Evolutionary conservation across 2,329 filamentous ascomycete species (phyloP).

Genomic region (Cladorrhinum sp.): DNA sequence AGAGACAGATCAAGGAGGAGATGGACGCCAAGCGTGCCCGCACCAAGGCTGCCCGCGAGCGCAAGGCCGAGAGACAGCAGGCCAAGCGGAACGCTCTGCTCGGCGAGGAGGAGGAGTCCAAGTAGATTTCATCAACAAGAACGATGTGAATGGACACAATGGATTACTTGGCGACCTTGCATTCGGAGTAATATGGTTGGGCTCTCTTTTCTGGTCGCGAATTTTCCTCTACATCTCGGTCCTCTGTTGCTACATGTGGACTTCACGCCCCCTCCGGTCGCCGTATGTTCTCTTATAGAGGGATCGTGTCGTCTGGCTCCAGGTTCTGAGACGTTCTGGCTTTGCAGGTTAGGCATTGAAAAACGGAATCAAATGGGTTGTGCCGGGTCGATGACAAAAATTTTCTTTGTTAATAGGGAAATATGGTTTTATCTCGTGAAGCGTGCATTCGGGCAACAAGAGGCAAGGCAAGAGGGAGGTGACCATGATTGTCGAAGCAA

Average conservation of each 20-base stretch:
- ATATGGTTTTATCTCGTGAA: background rate
- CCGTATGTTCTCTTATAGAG: constrained; percentile 15
- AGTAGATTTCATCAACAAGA: constrained; percentile 42
- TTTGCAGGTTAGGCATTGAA: constrained; percentile 54
- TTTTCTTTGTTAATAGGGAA: constrained; percentile 7
- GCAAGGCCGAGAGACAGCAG: constrained; percentile 86
- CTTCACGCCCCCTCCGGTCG: constrained; percentile 11
- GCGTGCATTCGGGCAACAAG: background rate
- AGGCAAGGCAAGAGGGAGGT: background rate
- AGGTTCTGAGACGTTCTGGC: constrained; percentile 31
- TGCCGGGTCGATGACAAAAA: constrained; percentile 24
- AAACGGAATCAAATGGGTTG: constrained; percentile 49
- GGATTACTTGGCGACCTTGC: constrained; percentile 41
- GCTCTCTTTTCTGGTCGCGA: constrained; percentile 42
- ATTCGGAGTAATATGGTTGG: constrained; percentile 59
- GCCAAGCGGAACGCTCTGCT: constrained; percentile 87
- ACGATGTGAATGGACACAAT: constrained; percentile 50
- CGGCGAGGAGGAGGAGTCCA: constrained; percentile 63
- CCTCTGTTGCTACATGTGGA: constrained; percentile 24
- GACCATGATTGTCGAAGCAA: background rate
- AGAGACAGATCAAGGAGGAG: constrained; percentile 95
- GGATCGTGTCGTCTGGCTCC: constrained; percentile 17
- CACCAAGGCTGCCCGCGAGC: constrained; percentile 99
- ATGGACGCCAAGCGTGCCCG: constrained; percentile 99
- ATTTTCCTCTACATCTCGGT: constrained; percentile 27